Base-by-base conservation (phyloP, 2,329 filamentous ascomycete species). In the Xylariaceae sp. region DNA sequence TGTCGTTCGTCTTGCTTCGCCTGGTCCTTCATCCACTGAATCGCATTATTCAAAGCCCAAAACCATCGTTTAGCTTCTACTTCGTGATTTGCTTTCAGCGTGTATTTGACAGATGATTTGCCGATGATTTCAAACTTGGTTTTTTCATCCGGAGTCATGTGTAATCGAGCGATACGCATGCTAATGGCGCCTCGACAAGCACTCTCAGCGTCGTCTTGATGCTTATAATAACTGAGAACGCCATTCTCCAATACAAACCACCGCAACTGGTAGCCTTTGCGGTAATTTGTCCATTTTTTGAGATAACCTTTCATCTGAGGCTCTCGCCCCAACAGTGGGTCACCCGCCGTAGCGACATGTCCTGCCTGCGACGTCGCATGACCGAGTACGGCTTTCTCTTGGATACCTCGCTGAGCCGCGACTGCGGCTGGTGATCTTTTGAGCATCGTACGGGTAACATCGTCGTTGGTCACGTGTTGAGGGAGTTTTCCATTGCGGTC, bases 201-300 rank as follows among this genome's bases (percentile, higher is more conserved):
- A 50, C 91, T 95, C 29, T 91, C 94, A 34, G 91, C 89, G 70
- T 99, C 94, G 68, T 99, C 94, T 73, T 99, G 94, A 70, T 97
- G 90, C 74, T 99, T 99, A 76, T 97, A 99, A 74, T 99, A 99
- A 72, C 94, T 97, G 62, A 99, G 73, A 9, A 99, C 92, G 9
- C 94, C 94, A 68, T 99, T 94, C 69, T 99, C 94, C 6, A 99
- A 81, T 11, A 97, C 94, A 68, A 99, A 99, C 91, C 92, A 99
- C 57, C 94, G 81, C 60, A 99, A 72, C 74, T 99, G 96, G 74
- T 96, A 99, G 6, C 94, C 94, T 68, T 89, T 91, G 27, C 92
- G 91, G 70, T 99, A 99, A 70, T 99, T 99, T 47, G 94, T 99
- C 94, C 94, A 99, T 71, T 99, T 99, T 74, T 96, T 97, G 54